Conservation (phyloP, 176 grass and related monocot species). For the Carex pumila region DNA sequence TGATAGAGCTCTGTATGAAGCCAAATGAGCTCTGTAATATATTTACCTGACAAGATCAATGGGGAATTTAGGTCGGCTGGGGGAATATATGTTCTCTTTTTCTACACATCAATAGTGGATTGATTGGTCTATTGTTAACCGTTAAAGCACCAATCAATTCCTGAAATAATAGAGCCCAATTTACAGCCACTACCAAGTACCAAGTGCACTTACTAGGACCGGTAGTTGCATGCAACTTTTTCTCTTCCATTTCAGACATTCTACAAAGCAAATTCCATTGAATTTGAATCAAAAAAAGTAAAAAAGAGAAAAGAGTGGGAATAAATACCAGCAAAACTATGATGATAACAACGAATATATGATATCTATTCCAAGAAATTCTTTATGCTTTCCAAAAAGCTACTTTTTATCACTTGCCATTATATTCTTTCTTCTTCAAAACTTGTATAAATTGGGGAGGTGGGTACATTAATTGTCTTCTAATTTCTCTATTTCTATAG, state of each 20-base stretch:
- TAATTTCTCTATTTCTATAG: not conserved
- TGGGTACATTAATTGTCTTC: not conserved
- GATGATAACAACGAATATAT: conserved; percentile 3
- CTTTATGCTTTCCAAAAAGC: conserved; percentile 11
- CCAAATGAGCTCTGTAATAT: too few species aligned
- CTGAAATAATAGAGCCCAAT: not conserved
- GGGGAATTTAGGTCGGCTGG: too few species aligned
- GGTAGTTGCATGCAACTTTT: not conserved
- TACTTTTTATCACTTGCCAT: not conserved
- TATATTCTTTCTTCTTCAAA: conserved; percentile 1
- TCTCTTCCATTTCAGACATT: not conserved
- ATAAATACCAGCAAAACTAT: conserved; percentile 14
- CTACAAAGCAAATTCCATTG: conserved; percentile 18
- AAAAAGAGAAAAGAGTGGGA: not conserved
- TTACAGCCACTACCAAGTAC: not conserved
- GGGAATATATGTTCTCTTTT: too few species aligned
- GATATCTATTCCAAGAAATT: conserved; percentile 6
- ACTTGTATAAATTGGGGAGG: not conserved
- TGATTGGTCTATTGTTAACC: not conserved
- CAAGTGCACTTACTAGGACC: too few species aligned
- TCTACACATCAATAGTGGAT: not conserved
- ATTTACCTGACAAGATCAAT: too few species aligned
- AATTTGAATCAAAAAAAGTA: conserved; percentile 9
- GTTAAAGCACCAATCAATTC: not conserved
- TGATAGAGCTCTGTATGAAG: too few species aligned